A percentile compares a stretch with the other conserved stretches of the same genome.
phyloP scores from a whole-genome alignment of 2,329 filamentous ascomycete species.

The Epichloe sylvatica region DNA sequence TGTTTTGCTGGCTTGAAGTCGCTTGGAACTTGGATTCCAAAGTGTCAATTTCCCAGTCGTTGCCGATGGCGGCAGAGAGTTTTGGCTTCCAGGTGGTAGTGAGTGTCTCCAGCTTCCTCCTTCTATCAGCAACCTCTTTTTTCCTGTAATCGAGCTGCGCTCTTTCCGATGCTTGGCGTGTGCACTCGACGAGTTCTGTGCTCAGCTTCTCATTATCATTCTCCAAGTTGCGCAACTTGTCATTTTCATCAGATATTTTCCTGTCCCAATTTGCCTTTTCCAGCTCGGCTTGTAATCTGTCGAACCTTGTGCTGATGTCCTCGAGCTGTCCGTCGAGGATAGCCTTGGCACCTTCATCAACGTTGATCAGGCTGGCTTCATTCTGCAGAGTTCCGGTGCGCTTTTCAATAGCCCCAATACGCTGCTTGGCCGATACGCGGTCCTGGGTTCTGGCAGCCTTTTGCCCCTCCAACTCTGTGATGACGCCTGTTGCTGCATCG shows the following conservation, averaged over 20 bases:
- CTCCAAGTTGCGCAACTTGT: slow-evolving; percentile 54
- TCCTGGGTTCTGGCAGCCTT: slow-evolving; percentile 60
- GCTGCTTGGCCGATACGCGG: slow-evolving; percentile 58
- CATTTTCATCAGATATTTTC: slow-evolving; percentile 52
- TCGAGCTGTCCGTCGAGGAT: slow-evolving; percentile 60
- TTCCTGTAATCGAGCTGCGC: slow-evolving; percentile 74
- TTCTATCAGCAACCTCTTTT: slow-evolving; percentile 62
- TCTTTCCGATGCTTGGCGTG: slow-evolving; percentile 64
- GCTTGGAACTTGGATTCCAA: slow-evolving; percentile 59
- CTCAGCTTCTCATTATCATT: slow-evolving; percentile 57
- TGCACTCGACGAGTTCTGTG: slow-evolving; percentile 71
- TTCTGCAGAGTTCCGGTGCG: slow-evolving; percentile 52
- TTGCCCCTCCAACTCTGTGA: slow-evolving; percentile 61
- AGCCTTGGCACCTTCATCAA: slow-evolving; percentile 76
- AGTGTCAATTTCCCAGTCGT: slow-evolving; percentile 52
- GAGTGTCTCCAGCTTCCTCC: slow-evolving; percentile 65
- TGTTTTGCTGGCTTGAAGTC: slow-evolving; percentile 42
- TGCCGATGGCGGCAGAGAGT: slow-evolving; percentile 49
- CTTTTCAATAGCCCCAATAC: slow-evolving; percentile 60
- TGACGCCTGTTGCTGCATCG: slow-evolving; percentile 53
- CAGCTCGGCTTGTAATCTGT: slow-evolving; percentile 48
- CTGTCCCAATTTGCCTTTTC: slow-evolving; percentile 53
- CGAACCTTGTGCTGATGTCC: slow-evolving; percentile 51
- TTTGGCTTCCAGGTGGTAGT: slow-evolving; percentile 59
- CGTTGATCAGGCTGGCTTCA: slow-evolving; percentile 56